These are phyloP conservation scores for Mesembryanthemum crystallinum DNA, from an alignment of 148 eudicot genomes.

Conservation along the genomic window DNA sequence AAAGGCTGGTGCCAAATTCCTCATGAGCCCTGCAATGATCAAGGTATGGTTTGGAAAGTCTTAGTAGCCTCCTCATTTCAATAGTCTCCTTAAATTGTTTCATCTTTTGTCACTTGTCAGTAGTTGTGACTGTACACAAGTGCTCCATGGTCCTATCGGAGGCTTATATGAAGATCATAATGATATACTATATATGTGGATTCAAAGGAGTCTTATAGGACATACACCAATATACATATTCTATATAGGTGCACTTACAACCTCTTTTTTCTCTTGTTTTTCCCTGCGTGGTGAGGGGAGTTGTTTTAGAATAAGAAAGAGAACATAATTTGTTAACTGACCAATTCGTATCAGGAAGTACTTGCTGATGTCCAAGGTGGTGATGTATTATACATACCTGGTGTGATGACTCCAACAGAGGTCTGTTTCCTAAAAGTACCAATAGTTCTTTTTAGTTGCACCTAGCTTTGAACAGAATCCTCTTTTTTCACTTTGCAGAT, in stretches of 20 bases:
- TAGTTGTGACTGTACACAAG: too few species aligned
- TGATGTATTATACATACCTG: slow-evolving; percentile 78
- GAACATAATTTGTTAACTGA: neutral
- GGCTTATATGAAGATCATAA: too few species aligned
- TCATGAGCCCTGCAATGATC: slow-evolving; percentile 88
- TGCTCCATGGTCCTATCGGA: too few species aligned
- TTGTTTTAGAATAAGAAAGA: neutral
- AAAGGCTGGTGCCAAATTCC: slow-evolving; percentile 70
- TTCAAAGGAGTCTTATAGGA: too few species aligned
- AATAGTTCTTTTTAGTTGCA: neutral
- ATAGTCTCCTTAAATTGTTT: too few species aligned
- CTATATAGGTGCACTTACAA: too few species aligned
- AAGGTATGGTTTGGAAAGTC: slow-evolving; percentile 35
- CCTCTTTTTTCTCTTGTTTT: neutral
- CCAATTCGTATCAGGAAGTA: slow-evolving; percentile 42
- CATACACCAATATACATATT: neutral
- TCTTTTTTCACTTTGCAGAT: slow-evolving; percentile 42
- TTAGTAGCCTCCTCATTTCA: neutral
- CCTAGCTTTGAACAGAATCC: neutral
- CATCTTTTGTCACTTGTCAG: too few species aligned
- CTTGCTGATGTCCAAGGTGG: slow-evolving; percentile 37
- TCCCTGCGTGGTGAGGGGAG: neutral
- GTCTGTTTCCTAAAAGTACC: slow-evolving; percentile 13
- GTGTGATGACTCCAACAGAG: slow-evolving; percentile 92
- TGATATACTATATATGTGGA: too few species aligned